Evolutionary conservation across 2,329 filamentous ascomycete genomes (phyloP).

Genomic region (Fusarium staphyleae): DNA sequence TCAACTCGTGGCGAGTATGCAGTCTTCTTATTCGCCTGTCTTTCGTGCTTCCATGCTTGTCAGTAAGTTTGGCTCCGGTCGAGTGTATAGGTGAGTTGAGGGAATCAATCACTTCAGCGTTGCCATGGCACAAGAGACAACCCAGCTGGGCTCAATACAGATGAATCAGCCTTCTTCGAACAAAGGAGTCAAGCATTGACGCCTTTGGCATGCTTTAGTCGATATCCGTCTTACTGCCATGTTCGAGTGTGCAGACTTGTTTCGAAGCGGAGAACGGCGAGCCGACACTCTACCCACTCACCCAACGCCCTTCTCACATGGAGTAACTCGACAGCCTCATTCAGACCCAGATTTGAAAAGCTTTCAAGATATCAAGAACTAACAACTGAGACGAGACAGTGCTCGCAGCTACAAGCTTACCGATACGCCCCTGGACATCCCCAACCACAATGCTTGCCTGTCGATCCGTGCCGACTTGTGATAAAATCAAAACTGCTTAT

Average conservation of each 20-base stretch:
- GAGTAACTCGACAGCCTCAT: no score
- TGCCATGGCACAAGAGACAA: neutral
- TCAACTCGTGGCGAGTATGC: no score
- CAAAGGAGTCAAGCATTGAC: no score
- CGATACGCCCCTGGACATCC: neutral
- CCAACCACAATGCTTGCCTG: constrained; percentile 10
- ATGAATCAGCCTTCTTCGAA: no score
- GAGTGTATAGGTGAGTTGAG: neutral
- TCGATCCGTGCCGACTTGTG: neutral
- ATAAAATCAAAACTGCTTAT: neutral
- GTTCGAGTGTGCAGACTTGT: no score
- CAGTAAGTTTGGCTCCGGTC: neutral
- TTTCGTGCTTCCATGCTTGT: neutral
- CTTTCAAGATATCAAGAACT: neutral
- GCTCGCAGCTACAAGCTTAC: neutral
- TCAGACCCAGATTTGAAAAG: neutral
- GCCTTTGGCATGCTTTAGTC: no score
- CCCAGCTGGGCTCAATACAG: neutral
- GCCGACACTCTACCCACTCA: no score
- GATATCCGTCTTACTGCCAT: no score
- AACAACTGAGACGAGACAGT: neutral
- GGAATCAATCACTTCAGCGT: neutral
- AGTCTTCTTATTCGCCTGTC: neutral
- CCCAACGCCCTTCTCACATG: no score
- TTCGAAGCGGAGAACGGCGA: no score